Conservation (phyloP, 2,329 filamentous ascomycete species). For the Cladosporium halotolerans region DNA sequence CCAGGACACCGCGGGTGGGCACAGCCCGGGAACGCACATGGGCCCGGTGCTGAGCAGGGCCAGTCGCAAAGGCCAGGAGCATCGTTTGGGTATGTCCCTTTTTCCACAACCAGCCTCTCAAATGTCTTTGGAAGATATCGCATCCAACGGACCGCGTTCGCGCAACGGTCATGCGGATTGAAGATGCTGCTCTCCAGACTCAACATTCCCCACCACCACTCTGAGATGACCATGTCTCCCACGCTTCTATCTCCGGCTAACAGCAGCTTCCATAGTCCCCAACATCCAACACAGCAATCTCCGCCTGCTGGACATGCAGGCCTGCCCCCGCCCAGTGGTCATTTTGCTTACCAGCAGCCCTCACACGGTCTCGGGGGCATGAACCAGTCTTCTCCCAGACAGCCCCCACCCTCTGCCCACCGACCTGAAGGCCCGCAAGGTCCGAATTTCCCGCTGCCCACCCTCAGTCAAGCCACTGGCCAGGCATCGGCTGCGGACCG, state of each 20-base stretch:
- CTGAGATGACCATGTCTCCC: neutral
- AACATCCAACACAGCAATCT: constrained; percentile 29
- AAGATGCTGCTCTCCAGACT: constrained; percentile 7
- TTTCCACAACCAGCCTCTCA: neutral
- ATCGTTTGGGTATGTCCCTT: constrained; percentile 25
- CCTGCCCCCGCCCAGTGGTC: constrained; percentile 30
- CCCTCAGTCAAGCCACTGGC: constrained; percentile 39
- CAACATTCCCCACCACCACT: neutral
- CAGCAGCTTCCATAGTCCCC: constrained; percentile 21
- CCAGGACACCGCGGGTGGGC: constrained; percentile 24
- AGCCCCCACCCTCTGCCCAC: constrained; percentile 24
- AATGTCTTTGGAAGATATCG: neutral
- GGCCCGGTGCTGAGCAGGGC: constrained; percentile 18
- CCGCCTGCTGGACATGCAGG: constrained; percentile 25
- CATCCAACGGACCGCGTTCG: neutral
- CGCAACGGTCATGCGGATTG: neutral
- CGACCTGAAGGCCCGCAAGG: constrained; percentile 31
- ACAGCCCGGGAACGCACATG: constrained; percentile 22
- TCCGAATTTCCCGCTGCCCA: constrained; percentile 39
- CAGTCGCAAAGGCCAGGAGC: constrained; percentile 25
- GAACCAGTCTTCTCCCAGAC: constrained; percentile 39
- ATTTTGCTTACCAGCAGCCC: constrained; percentile 37
- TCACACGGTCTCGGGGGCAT: constrained; percentile 41
- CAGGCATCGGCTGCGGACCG: constrained; percentile 34
- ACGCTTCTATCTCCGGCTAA: neutral